phyloP scores from a whole-genome alignment of 805 yeast genomes.

The Lipomyces orientalis region DNA sequence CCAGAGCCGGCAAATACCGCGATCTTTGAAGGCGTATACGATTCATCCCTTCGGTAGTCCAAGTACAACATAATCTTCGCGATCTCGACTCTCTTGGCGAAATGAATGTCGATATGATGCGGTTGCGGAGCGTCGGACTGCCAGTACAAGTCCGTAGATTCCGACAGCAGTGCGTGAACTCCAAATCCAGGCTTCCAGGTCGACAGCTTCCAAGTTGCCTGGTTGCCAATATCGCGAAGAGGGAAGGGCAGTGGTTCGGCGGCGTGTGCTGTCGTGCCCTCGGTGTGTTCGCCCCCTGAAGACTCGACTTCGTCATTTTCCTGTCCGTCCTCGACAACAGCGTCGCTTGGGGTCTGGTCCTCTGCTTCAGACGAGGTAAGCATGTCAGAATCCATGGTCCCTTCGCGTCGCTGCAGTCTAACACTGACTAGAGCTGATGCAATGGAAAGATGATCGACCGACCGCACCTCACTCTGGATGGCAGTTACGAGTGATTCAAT shows the following conservation, averaged over 20 bases:
- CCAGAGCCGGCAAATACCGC: conserved; percentile 76
- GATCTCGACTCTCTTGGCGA: conserved; percentile 74
- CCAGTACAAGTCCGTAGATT: conserved; percentile 79
- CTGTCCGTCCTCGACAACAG: conserved; percentile 4
- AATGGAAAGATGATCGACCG: not conserved
- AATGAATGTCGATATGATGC: conserved; percentile 78
- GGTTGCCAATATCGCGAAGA: conserved; percentile 67
- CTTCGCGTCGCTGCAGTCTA: not conserved
- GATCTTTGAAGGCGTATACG: conserved; percentile 84
- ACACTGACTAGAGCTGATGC: not conserved
- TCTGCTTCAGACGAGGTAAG: conserved; percentile 9
- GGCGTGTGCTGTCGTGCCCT: conserved; percentile 2
- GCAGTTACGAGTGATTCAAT: not conserved
- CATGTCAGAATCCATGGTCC: conserved; percentile 8
- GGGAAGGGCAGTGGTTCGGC: conserved; percentile 4
- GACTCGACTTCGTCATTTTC: not conserved
- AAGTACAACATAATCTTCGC: conserved; percentile 73
- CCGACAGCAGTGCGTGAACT: conserved; percentile 66
- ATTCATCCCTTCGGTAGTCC: conserved; percentile 77
- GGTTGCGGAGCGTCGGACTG: conserved; percentile 95
- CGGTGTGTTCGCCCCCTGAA: conserved; percentile 3
- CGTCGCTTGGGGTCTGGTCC: conserved; percentile 2
- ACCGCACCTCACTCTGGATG: not conserved
- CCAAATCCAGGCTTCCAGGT: conserved; percentile 77
- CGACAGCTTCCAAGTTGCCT: conserved; percentile 85